Evolutionary conservation across 75 land plant species (phyloP), one percentile per base, ranked within the genome.

Genomic region (Pinus taeda): DNA sequence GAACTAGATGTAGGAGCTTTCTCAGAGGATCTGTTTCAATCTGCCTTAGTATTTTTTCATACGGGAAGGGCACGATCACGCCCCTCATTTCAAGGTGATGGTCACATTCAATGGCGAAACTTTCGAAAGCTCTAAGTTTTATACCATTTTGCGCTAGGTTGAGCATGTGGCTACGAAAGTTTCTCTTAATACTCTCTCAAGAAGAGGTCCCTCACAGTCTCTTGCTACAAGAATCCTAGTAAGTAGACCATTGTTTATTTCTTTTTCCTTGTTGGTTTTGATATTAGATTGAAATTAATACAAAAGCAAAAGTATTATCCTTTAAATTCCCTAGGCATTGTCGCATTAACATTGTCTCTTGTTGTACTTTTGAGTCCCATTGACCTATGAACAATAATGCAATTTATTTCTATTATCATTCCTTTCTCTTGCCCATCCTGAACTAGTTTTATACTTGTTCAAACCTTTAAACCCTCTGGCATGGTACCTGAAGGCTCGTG

Each of bases 11-110:
- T 91, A 91, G 77, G 93, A 91, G 83, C 85, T 91, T 63, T 89
- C 93, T 78, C 91, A 91, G 82, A 84, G 91, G 87, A 91, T 91
- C 87, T 92, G 93, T 81, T 92, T 92, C 85, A 92, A 88, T 67
- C 79, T 92, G 4, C 94, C 94, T 22, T 90, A 88, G 18, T 92
- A 92, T 80, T 80, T 93, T 30, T 92, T 92, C 80, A 83, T 92
- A 59, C 53, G 93, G 57, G 94, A 92, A 78, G 94, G 94, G 21
- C 94, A 92, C 15, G 94, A 92, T 79, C 94, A 92, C 82, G 93
- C 94, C 78, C 93, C 94, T 12, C 74, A 90, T 61, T 92, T 92
- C 76, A 92, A 90, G 76, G 94, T 88, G 60, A 84, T 90, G 56
- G 94, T 90, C 39, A 92, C 82, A 78, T 92, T 92, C 74, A 92